Base-by-base conservation (phyloP, 176 grass and related monocot genomes). In the Thinopyrum elongatum region DNA sequence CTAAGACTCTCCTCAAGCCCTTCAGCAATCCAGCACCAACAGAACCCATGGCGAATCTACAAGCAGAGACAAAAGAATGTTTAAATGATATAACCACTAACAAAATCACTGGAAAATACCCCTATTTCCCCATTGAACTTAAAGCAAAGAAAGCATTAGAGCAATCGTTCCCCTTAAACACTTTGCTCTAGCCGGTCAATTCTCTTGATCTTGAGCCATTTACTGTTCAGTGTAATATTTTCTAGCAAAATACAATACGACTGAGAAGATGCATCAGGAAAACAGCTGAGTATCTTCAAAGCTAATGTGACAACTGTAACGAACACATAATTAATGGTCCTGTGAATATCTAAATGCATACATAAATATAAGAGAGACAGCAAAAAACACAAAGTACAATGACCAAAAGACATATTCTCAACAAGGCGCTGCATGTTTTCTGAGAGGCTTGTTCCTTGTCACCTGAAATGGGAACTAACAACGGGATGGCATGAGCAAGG, bases 1-100 rank as follows among this genome's bases (percentile, higher is more conserved):
- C 66, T 84, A 81, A 59, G 79, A 88, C 80, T 71, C 61, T 86
- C 65, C 87, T 90, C 59, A 92, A 85, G 46, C 92, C 74, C 60
- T 89, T 94, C 34, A 97, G 73, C 70, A 92, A 79, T 84, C 88
- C 86, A 49, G 41, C 36, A 21, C 77, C 82, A 21, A 85, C 38
- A 90, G 77, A 70, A 89, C 73, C 70, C 94, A 97, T 97, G 69
- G 71, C 76, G 38, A 87, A 86, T 58, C 94, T 95, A 85, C 38
- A 88, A 29, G 57, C 79, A 83, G n/a, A 68, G 28, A 77, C 33
- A 78, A 83, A 86, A 85, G 25, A 66, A 90, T 0, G 22, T 46
- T 87, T 28, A 70, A 64, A 83, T 70, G 8, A 41, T 69, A 76
- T 81, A 74, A 60, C 58, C 33, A 74, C 16, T 57, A 58, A 85